Percentiles rank a stretch among this genome's conserved stretches.
Conservation (phyloP, 129 eudicot genomes). For the Silybum marianum region DNA sequence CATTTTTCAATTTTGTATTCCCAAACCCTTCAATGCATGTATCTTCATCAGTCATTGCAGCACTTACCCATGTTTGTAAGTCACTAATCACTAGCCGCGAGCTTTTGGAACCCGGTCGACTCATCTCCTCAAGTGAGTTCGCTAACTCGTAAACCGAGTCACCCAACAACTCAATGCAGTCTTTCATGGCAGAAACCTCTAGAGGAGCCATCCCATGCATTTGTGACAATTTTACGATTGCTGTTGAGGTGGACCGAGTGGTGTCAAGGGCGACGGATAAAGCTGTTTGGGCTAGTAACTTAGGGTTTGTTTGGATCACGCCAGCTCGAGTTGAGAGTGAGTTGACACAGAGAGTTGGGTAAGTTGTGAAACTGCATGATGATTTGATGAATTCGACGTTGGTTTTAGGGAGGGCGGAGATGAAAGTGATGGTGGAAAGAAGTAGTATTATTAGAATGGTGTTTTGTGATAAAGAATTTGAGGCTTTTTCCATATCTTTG, state of each 20-base stretch:
- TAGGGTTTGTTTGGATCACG: slow-evolving; percentile 41
- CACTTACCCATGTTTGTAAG: slow-evolving; percentile 69
- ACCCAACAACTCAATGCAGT: slow-evolving; percentile 45
- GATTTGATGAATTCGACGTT: slow-evolving; percentile 37
- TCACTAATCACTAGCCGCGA: slow-evolving; percentile 30
- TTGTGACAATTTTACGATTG: slow-evolving; percentile 37
- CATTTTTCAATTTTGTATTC: slow-evolving; percentile 36
- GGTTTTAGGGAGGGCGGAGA: slow-evolving; percentile 20
- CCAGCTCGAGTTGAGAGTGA: slow-evolving; percentile 38
- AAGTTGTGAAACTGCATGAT: slow-evolving; percentile 47
- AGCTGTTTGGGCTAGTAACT: slow-evolving; percentile 39
- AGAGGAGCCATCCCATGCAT: slow-evolving; percentile 32
- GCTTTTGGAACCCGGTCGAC: slow-evolving; percentile 23
- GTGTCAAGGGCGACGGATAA: slow-evolving; percentile 41
- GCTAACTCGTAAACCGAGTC: slow-evolving; percentile 41
- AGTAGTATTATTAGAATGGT: background rate
- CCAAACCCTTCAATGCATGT: slow-evolving; percentile 61
- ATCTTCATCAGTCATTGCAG: slow-evolving; percentile 58
- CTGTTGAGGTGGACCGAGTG: slow-evolving; percentile 33
- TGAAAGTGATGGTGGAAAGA: slow-evolving; percentile 2
- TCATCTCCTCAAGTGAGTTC: slow-evolving; percentile 46
- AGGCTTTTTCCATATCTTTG: slow-evolving; percentile 10
- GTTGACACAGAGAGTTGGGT: slow-evolving; percentile 49
- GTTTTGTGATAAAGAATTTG: background rate
- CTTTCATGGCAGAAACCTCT: slow-evolving; percentile 47